Evolutionary conservation across 2,329 filamentous ascomycete genomes (phyloP).

Genomic region (Aspergillus sclerotialis): DNA sequence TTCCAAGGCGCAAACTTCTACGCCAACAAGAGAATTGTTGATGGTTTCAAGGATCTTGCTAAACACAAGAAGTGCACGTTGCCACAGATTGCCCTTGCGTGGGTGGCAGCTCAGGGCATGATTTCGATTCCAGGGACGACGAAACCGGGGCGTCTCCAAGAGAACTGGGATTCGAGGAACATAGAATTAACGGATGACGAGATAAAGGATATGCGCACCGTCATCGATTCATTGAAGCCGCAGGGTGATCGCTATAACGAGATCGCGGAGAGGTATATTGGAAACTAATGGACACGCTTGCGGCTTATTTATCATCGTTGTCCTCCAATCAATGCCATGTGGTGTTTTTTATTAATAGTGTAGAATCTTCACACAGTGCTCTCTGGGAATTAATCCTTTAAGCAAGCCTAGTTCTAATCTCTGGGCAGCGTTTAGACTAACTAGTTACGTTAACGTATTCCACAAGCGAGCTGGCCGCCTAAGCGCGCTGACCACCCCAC

Average conservation of each 20-base stretch:
- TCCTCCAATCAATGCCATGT: too few species aligned
- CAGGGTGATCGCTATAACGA: constrained; percentile 32
- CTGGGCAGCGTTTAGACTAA: too few species aligned
- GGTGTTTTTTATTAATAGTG: too few species aligned
- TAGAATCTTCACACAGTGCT: too few species aligned
- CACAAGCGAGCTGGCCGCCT: too few species aligned
- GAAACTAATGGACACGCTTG: too few species aligned
- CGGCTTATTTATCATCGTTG: too few species aligned
- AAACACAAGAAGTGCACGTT: constrained; percentile 24
- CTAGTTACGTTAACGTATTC: too few species aligned
- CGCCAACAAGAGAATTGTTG: constrained; percentile 36
- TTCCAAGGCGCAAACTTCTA: constrained; percentile 41
- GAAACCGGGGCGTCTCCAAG: constrained; percentile 31
- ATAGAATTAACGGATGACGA: constrained; percentile 33
- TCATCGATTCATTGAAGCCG: constrained; percentile 32
- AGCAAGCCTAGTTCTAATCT: too few species aligned
- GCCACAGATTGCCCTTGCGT: constrained; percentile 33
- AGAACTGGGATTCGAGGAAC: constrained; percentile 34
- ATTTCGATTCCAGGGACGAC: constrained; percentile 44
- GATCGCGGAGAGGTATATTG: too few species aligned
- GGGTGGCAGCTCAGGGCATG: constrained; percentile 35
- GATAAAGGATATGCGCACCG: constrained; percentile 29
- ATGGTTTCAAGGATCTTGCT: constrained; percentile 36
- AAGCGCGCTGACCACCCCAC: too few species aligned
- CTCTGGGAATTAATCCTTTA: too few species aligned